Evolutionary conservation across 148 eudicot species (phyloP).

Genomic region (Simmondsia chinensis): DNA sequence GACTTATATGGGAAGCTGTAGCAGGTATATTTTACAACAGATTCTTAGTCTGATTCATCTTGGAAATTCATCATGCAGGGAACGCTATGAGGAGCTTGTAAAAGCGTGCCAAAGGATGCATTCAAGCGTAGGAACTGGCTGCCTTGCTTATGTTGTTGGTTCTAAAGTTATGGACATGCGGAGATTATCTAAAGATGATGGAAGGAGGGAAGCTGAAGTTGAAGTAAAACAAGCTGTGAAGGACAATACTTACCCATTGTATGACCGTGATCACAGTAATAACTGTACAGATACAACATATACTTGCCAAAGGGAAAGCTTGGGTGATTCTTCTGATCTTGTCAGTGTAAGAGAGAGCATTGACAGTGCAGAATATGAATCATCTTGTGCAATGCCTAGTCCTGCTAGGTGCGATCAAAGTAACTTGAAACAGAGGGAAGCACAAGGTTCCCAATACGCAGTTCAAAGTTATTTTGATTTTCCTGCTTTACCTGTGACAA

Average conservation of each 20-base stretch:
- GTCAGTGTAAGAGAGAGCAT: constrained; percentile 53
- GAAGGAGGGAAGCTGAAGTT: constrained; percentile 41
- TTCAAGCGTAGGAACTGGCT: constrained; percentile 93
- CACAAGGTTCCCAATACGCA: constrained; percentile 32
- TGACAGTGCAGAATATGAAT: constrained; percentile 57
- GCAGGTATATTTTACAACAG: no score
- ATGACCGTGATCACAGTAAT: constrained; percentile 32
- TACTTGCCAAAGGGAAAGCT: constrained; percentile 53
- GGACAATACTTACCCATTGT: constrained; percentile 28
- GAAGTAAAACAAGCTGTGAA: constrained; percentile 37
- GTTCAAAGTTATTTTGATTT: constrained; percentile 60
- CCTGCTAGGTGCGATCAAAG: constrained; percentile 32
- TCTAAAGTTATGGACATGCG: constrained; percentile 96
- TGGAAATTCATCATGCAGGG: constrained; percentile 39
- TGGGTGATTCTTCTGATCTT: constrained; percentile 65
- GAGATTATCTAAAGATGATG: constrained; percentile 56
- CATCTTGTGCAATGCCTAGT: constrained; percentile 42
- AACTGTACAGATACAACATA: constrained; percentile 47
- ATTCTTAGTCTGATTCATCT: constrained; percentile 3
- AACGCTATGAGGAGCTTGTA: constrained; percentile 71
- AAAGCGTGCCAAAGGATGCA: constrained; percentile 92
- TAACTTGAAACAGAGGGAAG: constrained; percentile 34
- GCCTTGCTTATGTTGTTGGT: constrained; percentile 87
- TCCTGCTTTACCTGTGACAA: constrained; percentile 80
- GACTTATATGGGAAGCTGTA: no score